These are phyloP conservation scores for Fusarium oxysporum DNA, from an alignment of 2,329 filamentous ascomycete genomes.

Conservation along the genomic window DNA sequence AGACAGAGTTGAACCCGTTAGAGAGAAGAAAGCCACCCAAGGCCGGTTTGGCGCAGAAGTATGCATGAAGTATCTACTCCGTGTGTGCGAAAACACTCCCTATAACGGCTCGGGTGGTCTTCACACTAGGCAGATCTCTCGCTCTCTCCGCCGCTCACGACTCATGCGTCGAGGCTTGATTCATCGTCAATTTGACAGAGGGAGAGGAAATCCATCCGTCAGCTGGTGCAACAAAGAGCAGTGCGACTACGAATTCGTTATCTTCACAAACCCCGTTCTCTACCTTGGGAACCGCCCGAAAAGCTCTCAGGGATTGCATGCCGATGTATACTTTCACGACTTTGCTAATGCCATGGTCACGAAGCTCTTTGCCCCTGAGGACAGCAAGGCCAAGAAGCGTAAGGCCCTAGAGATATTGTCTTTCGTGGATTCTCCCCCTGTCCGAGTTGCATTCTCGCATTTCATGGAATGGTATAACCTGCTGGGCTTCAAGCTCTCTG, in stretches of 20 bases:
- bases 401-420: constrained; percentile 36
- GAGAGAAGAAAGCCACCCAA: background rate
- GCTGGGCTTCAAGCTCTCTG: background rate
- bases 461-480: constrained; percentile 11
- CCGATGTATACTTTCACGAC: constrained; percentile 30
- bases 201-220: constrained; percentile 30
- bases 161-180: constrained; percentile 29
- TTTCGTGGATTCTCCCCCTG: constrained; percentile 44
- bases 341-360: constrained; percentile 33
- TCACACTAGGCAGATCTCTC: background rate
- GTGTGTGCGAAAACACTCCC: background rate
- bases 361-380: constrained; percentile 13
- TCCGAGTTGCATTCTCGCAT: constrained; percentile 39
- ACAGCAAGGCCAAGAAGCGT: constrained; percentile 5
- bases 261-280: constrained; percentile 18
- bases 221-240: constrained; percentile 34
- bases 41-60: background rate
- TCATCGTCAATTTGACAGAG: constrained; percentile 31
- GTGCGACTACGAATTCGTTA: constrained; percentile 20
- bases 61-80: background rate
- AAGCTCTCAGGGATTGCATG: constrained; percentile 14
- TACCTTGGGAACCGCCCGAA: constrained; percentile 5
- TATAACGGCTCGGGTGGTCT: background rate
- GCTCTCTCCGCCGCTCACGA: constrained; percentile 21
- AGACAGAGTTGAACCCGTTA: background rate